Conservation (phyloP, 495 filamentous ascomycete genomes). For the Penicillium samsonianum region DNA sequence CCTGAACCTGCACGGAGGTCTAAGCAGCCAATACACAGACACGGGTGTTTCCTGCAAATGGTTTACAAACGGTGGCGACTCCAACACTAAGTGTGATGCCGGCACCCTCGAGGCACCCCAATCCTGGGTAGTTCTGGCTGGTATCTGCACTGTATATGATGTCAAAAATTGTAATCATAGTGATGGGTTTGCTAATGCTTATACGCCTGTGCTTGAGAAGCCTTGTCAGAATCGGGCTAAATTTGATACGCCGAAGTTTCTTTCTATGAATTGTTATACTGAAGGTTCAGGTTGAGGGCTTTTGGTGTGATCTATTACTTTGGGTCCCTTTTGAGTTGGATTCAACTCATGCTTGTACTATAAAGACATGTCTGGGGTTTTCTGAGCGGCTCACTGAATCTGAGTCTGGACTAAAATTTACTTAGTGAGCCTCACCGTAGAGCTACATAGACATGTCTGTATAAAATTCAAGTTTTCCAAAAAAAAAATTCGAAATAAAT, state of each 20-base stretch:
- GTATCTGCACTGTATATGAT: background rate
- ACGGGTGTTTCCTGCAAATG: background rate
- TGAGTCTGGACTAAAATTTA: too few species aligned
- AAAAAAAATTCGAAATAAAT: background rate
- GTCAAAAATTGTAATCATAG: background rate
- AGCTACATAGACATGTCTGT: background rate
- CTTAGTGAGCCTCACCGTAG: too few species aligned
- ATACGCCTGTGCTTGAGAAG: background rate
- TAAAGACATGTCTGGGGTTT: too few species aligned
- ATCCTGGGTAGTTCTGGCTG: background rate
- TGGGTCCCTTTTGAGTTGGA: too few species aligned
- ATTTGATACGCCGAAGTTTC: conserved; percentile 4
- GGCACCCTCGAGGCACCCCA: background rate
- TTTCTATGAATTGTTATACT: background rate
- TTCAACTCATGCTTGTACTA: too few species aligned
- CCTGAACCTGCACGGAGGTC: background rate
- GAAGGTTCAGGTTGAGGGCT: background rate
- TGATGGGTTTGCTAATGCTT: background rate
- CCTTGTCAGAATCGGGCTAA: background rate
- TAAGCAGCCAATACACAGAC: background rate
- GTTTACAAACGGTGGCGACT: background rate
- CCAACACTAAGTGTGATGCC: background rate
- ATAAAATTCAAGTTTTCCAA: background rate
- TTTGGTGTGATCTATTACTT: too few species aligned
- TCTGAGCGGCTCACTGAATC: too few species aligned